Evolutionary conservation across 148 eudicot genomes (phyloP), one percentile per base, ranked within the genome.

Genomic region (Bassia scoparia): DNA sequence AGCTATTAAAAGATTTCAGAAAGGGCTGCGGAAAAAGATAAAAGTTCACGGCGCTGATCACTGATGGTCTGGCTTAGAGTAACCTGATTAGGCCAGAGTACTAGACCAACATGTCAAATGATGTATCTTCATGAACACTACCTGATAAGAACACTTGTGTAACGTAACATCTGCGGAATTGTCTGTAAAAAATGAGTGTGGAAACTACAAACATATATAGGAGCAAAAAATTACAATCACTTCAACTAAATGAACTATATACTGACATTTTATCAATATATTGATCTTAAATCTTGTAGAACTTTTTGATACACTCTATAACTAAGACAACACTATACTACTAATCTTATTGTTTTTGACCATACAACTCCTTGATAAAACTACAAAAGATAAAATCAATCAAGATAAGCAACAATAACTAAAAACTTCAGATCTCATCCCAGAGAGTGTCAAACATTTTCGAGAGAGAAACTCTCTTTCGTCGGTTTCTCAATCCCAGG

Each of bases 311-410:
- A 72, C 76, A 79, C 69, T 70, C 56, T 74, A 79, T 24, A 74
- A 68, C 82, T 74, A 62, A 79, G 35, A 74, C 69, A 69, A 44
- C 2, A 79, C 74, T 71, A 75, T 69, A 69, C 75, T 75, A 75
- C 61, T 75, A 69, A 35, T 21, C 61, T 76, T 76, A 76, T 79
- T 74, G 58, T 54, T 67, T 67, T 61, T 56, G 37, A 74, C 56
- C 62, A 79, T 60, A 35, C 21, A 54, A 62, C 49, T 72, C 61
- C 74, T 69, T 56, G 27, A 31, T 58, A 60, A 79, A 56, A 78
- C 63, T 65, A 74, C 54, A 10, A 62, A 12, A 73, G n/a, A 68
- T 74, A 68, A 53, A 69, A 38, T 37, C 61, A 76, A 62, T 35
- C 58, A 71, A 21, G 65, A 72, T n/a, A 34, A 75, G 52, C 34